Conservation (phyloP, 345 rosid species). For the Sonneratia alba region DNA sequence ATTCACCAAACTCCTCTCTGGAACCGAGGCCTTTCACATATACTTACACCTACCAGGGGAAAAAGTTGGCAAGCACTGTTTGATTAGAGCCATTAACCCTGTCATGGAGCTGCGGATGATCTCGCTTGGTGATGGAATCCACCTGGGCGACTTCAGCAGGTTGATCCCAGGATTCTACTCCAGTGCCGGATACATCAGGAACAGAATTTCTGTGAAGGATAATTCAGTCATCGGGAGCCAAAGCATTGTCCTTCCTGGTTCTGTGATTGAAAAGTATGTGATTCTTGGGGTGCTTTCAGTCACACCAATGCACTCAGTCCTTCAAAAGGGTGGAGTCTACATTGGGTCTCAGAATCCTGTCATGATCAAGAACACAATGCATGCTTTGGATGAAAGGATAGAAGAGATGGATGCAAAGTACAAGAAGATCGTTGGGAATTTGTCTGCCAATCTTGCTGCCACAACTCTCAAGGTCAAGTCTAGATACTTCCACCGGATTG, state of each 20-base stretch:
- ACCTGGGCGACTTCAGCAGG: conserved; percentile 49
- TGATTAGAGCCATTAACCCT: conserved; percentile 62
- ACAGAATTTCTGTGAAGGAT: conserved; percentile 35
- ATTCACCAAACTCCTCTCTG: conserved; percentile 53
- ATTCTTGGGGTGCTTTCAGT: conserved; percentile 61
- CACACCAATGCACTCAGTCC: conserved; percentile 45
- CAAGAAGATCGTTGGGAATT: conserved; percentile 55
- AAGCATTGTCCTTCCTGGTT: conserved; percentile 50
- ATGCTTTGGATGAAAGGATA: conserved; percentile 53
- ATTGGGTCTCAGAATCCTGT: conserved; percentile 47
- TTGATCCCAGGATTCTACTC: conserved; percentile 22
- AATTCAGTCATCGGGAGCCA: conserved; percentile 59
- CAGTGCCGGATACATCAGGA: conserved; percentile 22
- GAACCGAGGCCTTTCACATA: conserved; percentile 54
- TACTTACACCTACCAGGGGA: conserved; percentile 45
- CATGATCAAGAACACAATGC: conserved; percentile 55
- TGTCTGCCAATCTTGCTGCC: conserved; percentile 46
- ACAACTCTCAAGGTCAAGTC: conserved; percentile 56
- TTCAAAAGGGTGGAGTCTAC: conserved; percentile 46
- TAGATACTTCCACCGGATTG: conserved; percentile 59
- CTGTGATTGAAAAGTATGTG: conserved; percentile 34
- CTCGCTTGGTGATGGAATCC: conserved; percentile 42
- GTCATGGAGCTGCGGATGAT: conserved; percentile 41
- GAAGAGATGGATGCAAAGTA: conserved; percentile 64
- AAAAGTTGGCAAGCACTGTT: conserved; percentile 43